Evolutionary conservation across 345 rosid species (phyloP).

Genomic region (Pelargonium nanum): DNA sequence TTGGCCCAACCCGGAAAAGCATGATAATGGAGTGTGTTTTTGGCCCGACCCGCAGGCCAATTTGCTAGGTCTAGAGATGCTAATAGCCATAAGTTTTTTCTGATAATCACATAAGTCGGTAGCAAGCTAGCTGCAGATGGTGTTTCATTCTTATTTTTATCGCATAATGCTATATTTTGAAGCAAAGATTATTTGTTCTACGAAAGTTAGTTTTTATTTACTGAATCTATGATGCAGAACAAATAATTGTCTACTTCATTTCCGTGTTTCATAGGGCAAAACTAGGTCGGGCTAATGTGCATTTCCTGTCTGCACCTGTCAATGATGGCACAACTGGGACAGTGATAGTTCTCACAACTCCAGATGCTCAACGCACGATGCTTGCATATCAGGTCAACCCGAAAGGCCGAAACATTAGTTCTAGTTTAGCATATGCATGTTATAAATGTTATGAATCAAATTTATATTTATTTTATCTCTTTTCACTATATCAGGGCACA

Average conservation of each 20-base stretch:
- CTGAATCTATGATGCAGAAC: too few relatives aligned
- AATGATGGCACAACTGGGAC: constrained; percentile 95
- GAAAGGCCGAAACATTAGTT: too few relatives aligned
- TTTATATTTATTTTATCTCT: constrained; percentile 3
- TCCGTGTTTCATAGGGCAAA: constrained; percentile 42
- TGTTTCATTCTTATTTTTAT: background rate
- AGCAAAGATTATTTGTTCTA: background rate
- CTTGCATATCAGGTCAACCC: constrained; percentile 87
- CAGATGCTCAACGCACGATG: constrained; percentile 96
- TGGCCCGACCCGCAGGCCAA: too few relatives aligned
- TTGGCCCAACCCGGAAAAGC: too few relatives aligned
- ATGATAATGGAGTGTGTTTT: too few relatives aligned
- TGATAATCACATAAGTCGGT: background rate
- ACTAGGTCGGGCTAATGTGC: constrained; percentile 65
- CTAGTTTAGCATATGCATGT: background rate
- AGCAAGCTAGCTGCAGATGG: background rate
- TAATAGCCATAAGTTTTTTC: background rate
- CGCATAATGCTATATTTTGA: background rate
- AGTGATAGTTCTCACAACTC: constrained; percentile 90
- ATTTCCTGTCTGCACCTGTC: constrained; percentile 72
- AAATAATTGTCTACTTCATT: too few relatives aligned
- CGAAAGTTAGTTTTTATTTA: background rate
- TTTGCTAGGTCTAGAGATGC: too few relatives aligned
- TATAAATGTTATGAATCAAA: background rate
- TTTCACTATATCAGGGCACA: constrained; percentile 52